These are phyloP conservation scores for Cichorium intybus DNA, from an alignment of 140 eudicot species.

Conservation along the genomic window DNA sequence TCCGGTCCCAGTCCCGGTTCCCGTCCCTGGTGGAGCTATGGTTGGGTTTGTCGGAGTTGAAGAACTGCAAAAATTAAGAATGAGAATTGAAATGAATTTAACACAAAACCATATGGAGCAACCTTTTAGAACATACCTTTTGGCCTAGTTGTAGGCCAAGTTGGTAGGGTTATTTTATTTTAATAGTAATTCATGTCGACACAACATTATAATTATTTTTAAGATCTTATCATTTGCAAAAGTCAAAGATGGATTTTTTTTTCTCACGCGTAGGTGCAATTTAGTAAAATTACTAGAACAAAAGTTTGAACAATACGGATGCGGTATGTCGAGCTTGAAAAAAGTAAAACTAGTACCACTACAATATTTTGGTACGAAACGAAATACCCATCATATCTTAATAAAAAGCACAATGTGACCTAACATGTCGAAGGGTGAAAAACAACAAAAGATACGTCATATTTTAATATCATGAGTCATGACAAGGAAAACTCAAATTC, in stretches of 20 bases:
- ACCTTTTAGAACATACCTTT: background rate
- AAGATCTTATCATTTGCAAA: no score
- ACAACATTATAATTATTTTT: background rate
- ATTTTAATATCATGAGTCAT: slow-evolving; percentile 24
- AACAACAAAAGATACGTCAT: slow-evolving; percentile 16
- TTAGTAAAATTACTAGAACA: background rate
- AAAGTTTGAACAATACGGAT: background rate
- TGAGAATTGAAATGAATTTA: background rate
- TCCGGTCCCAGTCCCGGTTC: slow-evolving; percentile 24
- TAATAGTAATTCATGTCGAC: background rate
- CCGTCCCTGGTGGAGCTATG: slow-evolving; percentile 27
- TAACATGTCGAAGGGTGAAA: slow-evolving; percentile 4
- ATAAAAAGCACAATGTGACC: slow-evolving; percentile 18
- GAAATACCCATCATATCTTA: slow-evolving; percentile 3
- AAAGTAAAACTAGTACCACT: slow-evolving; percentile 8
- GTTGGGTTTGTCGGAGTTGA: slow-evolving; percentile 41
- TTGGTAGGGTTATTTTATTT: background rate
- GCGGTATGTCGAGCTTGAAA: background rate
- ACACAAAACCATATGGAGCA: background rate
- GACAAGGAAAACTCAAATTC: slow-evolving; percentile 38
- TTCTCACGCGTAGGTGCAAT: no score
- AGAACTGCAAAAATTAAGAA: slow-evolving; percentile 12
- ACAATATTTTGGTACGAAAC: slow-evolving; percentile 1
- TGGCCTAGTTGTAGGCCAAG: background rate
- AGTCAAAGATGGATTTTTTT: background rate